Evolutionary conservation across 352 stramenopile genomes (phyloP), one percentile per base, ranked within the genome.

Genomic region (Phytophthora brassicae): DNA sequence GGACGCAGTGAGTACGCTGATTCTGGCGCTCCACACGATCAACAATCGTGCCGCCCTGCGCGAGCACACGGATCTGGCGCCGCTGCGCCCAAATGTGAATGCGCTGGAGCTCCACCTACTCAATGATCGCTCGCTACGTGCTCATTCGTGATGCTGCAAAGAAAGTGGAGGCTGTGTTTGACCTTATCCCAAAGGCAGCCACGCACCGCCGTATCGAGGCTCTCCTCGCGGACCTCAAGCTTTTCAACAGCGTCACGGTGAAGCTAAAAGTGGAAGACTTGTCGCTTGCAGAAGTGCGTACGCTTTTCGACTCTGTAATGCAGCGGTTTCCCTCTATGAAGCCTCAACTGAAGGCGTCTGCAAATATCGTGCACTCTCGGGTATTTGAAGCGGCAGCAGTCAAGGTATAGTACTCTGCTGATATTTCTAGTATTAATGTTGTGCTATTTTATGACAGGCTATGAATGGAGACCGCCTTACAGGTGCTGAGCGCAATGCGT

Each of bases 181-280:
- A 59, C 39, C 31, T 46, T 19, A 50, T 59, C 26, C 41, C 47
- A 8, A 57, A 49, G 29, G 20, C 33, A 39, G 47, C 22, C 1
- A 33, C 29, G 29, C 39, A 65, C 22, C 56, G 24, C 2, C 56
- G 26, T 6, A 46, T 56, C 11, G 56, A 44, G n/a, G 46, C 45
- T 11, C 56, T 64, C 7, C 16, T 50, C 11, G 43, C 23, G 13
- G 19, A 42, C 46, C 24, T 64, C 14, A 6, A 14, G 17, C 36
- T 44, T 16, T 50, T 63, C 24, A 44, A 63, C 17, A 63, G 55
- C 55, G 45, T 63, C 4, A 45, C 33, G 1, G 19, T 44, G 14
- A 50, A 35, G 35, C 17, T 56, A 7, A 23, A 63, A 24, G n/a
- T 2, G 28, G 52, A 46, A 7, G 22, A 59, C 0, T 11, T 29